phyloP scores from a whole-genome alignment of 768 basidiomycete species.

The Trametes gibbosa region DNA sequence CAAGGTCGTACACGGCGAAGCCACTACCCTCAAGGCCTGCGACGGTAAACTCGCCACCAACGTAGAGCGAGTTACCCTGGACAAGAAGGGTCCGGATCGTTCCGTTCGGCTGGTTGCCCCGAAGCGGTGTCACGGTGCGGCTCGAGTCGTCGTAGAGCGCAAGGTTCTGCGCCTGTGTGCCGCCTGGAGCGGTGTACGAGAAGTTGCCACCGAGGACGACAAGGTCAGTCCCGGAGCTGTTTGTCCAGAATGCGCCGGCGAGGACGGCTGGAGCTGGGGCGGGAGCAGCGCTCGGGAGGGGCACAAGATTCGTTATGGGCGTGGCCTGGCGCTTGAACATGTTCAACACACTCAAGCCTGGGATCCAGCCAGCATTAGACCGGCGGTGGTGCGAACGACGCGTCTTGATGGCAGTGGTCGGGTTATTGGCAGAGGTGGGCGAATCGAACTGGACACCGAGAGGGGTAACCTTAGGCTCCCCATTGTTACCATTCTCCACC shows the following conservation, averaged over 20 bases:
- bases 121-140: conserved; percentile 49
- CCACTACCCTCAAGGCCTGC: conserved; percentile 57
- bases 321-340: conserved; percentile 53
- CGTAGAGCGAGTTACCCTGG: conserved; percentile 62
- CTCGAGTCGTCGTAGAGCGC: conserved; percentile 67
- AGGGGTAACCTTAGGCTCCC: conserved; percentile 56
- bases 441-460: conserved; percentile 53
- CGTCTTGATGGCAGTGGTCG: conserved; percentile 31
- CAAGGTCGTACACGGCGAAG: conserved; percentile 80
- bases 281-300: conserved; percentile 55
- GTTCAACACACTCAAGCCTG: conserved; percentile 38
- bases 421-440: conserved; percentile 23
- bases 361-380: conserved; percentile 45
- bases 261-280: conserved; percentile 78
- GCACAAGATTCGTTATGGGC: conserved; percentile 32
- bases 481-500: conserved; percentile 60
- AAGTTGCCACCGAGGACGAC: conserved; percentile 92
- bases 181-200: conserved; percentile 47
- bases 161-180: conserved; percentile 48
- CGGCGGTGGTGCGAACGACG: conserved; percentile 39
- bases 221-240: conserved; percentile 59
- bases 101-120: conserved; percentile 66
- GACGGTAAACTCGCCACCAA: conserved; percentile 83
- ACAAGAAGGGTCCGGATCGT: conserved; percentile 77
- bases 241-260: conserved; percentile 88